Conservation (phyloP, 1,284 basidiomycete genomes). For the Ustilago bromivora region DNA sequence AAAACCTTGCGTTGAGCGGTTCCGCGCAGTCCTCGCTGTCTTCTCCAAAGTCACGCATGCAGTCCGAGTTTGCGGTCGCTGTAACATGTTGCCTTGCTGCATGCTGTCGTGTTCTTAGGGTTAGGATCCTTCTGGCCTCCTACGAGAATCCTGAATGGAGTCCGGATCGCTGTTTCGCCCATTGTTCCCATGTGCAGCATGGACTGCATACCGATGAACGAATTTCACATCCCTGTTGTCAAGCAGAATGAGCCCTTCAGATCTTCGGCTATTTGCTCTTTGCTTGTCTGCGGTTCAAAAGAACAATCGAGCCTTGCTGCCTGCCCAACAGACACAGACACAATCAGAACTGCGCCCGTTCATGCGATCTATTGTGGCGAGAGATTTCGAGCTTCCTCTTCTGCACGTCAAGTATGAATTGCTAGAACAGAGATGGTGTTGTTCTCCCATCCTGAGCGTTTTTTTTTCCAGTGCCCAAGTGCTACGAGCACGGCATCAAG, state of each 20-base stretch:
- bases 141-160: too few species aligned
- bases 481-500: not conserved
- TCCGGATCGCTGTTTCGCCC: not conserved
- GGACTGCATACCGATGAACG: constrained; percentile 15
- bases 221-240: constrained; percentile 24
- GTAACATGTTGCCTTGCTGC: too few species aligned
- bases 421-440: constrained; percentile 1
- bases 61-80: too few species aligned
- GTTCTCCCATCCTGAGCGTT: not conserved
- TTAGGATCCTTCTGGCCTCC: too few species aligned
- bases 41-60: too few species aligned
- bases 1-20: too few species aligned
- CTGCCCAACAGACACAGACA: not conserved
- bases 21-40: too few species aligned
- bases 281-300: not conserved
- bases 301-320: not conserved
- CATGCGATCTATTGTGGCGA: constrained; percentile 10
- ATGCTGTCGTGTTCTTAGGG: too few species aligned
- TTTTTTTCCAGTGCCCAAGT: not conserved
- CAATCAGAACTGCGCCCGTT: not conserved
- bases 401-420: constrained; percentile 17
- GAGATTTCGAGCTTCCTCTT: not conserved
- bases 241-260: constrained; percentile 3
- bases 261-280: constrained; percentile 10
- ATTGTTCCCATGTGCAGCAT: constrained; percentile 2